A percentile compares a stretch with the other conserved stretches of the same genome.
These are phyloP conservation scores for Colletotrichum orchidophilum DNA, from an alignment of 2,329 filamentous ascomycete genomes.

Conservation along the genomic window DNA sequence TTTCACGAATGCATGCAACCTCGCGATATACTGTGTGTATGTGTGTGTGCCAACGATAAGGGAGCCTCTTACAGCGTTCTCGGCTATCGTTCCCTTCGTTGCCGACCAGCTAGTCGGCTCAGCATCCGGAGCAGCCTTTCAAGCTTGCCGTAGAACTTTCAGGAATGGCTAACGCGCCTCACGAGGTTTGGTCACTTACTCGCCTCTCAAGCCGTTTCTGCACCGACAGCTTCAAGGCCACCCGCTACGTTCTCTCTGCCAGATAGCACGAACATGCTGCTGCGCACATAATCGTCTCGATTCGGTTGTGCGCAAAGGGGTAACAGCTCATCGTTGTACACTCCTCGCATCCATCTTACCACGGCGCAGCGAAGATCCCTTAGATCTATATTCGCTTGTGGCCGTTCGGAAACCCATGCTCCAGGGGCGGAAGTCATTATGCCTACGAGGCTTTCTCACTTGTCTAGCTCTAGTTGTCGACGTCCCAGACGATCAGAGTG, in stretches of 20 bases:
- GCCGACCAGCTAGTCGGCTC: conserved; percentile 22
- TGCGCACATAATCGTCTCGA: background rate
- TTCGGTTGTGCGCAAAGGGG: background rate
- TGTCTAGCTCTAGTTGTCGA: background rate
- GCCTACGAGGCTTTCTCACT: background rate
- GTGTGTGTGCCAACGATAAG: background rate
- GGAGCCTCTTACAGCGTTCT: background rate
- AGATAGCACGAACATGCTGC: background rate
- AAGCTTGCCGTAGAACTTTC: background rate
- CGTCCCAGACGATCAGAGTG: background rate
- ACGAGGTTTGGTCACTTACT: background rate
- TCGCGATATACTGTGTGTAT: background rate
- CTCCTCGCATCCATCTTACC: background rate
- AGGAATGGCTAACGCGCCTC: background rate
- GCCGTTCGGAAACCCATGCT: conserved; percentile 15
- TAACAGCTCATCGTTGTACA: background rate
- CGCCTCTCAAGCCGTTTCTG: background rate
- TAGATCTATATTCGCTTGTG: conserved; percentile 3
- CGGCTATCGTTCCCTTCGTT: conserved; percentile 26
- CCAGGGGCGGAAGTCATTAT: conserved; percentile 7
- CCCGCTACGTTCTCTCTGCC: too few species aligned
- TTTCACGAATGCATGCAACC: conserved; percentile 13
- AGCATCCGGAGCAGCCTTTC: background rate
- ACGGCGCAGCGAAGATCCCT: background rate
- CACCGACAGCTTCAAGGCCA: background rate